Conservation (phyloP, 768 basidiomycete species). For the Trametes cinnabarina region DNA sequence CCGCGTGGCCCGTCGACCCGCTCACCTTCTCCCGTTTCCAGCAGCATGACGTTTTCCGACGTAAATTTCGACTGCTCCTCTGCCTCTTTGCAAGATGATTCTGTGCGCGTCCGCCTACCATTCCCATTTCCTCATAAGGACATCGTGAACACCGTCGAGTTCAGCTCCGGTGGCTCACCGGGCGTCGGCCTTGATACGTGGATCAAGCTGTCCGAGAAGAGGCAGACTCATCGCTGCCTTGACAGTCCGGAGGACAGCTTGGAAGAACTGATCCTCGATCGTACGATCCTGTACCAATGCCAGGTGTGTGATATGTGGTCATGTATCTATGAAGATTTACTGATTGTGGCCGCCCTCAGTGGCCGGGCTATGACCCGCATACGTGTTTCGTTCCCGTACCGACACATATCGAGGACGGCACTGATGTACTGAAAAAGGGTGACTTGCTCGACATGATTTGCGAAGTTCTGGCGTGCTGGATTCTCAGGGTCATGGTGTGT, state of each 20-base stretch:
- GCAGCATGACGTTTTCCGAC: neutral
- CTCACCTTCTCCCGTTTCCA: neutral
- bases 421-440: neutral
- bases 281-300: slow-evolving; percentile 3
- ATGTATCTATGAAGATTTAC: neutral
- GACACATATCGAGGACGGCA: neutral
- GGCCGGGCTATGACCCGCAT: slow-evolving; percentile 14
- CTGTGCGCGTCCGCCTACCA: neutral
- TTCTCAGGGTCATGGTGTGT: slow-evolving; percentile 5
- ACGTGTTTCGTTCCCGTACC: slow-evolving; percentile 9
- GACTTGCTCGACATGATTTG: slow-evolving; percentile 16
- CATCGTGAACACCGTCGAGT: neutral
- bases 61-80: neutral
- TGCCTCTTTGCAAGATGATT: neutral
- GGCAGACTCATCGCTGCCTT: neutral
- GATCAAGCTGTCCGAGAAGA: slow-evolving; percentile 2
- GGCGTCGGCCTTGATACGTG: slow-evolving; percentile 8
- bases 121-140: neutral
- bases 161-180: neutral
- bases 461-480: slow-evolving; percentile 6
- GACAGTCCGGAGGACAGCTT: neutral
- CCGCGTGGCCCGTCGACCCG: neutral
- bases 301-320: neutral
- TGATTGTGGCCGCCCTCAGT: neutral
- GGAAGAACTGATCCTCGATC: neutral